Percentiles rank a stretch among this genome's conserved stretches.
Evolutionary conservation across 2,329 filamentous ascomycete genomes (phyloP).

Genomic region (Chaetothyriales sp.): DNA sequence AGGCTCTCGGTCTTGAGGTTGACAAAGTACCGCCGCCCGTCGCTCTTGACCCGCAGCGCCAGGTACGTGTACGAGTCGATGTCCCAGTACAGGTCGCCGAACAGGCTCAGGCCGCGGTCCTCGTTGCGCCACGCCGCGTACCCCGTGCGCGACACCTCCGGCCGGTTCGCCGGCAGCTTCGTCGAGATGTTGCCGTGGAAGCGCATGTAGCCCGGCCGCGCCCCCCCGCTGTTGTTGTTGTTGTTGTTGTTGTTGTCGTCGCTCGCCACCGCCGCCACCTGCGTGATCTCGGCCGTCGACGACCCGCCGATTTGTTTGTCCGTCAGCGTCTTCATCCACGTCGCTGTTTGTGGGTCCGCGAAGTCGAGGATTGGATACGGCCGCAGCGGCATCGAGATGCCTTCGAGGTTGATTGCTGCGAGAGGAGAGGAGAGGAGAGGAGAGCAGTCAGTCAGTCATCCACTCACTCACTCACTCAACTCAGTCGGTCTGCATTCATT

Average conservation of each 20-base stretch:
- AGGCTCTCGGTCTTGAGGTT: constrained; percentile 93
- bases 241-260: too few relatives aligned
- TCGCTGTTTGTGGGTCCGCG: constrained; percentile 25
- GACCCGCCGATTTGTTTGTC: constrained; percentile 77
- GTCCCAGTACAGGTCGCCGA: constrained; percentile 74
- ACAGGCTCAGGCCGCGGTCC: constrained; percentile 62
- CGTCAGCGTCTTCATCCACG: constrained; percentile 58
- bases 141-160: constrained; percentile 62
- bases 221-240: constrained; percentile 4
- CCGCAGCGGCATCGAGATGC: constrained; percentile 6
- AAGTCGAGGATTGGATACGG: constrained; percentile 17
- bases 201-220: constrained; percentile 47
- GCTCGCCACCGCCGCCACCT: constrained; percentile 24
- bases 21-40: constrained; percentile 82
- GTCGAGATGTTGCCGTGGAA: constrained; percentile 86
- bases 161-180: constrained; percentile 57
- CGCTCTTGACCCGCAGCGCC: constrained; percentile 74
- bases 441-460: too few relatives aligned
- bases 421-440: too few relatives aligned
- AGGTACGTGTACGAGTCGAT: constrained; percentile 81
- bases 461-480: too few relatives aligned
- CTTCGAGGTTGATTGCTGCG: constrained; percentile 18
- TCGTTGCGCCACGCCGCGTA: constrained; percentile 83
- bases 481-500: too few relatives aligned
- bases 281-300: constrained; percentile 59